A percentile compares a stretch with the other conserved stretches of the same genome.
phyloP scores from a whole-genome alignment of 2,329 filamentous ascomycete genomes.

The Teratosphaeriaceae sp. region DNA sequence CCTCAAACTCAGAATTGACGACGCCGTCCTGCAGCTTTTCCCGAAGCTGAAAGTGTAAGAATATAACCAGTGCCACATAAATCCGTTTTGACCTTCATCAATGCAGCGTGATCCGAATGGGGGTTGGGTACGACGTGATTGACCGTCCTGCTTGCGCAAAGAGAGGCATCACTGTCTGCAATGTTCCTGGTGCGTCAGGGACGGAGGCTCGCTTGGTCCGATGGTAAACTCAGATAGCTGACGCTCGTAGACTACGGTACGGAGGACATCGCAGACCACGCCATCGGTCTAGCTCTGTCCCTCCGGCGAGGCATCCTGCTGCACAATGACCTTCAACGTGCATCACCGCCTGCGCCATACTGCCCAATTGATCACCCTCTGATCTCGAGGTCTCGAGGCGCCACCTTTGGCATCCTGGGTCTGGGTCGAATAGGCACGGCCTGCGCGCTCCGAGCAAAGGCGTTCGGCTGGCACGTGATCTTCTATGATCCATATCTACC shows the following conservation, averaged over 20 bases:
- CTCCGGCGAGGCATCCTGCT: slow-evolving; percentile 25
- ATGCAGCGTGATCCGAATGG: slow-evolving; percentile 26
- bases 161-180: slow-evolving; percentile 22
- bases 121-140: slow-evolving; percentile 27
- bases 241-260: slow-evolving; percentile 24
- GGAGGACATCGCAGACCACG: slow-evolving; percentile 27
- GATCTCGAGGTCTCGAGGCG: slow-evolving; percentile 19
- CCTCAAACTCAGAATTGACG: slow-evolving; percentile 23
- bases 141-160: slow-evolving; percentile 23
- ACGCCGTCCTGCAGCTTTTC: slow-evolving; percentile 21
- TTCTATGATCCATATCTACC: slow-evolving; percentile 29
- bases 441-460: slow-evolving; percentile 25
- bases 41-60: slow-evolving; percentile 27
- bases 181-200: slow-evolving; percentile 18
- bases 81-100: not conserved
- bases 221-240: not conserved
- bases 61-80: not conserved
- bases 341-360: slow-evolving; percentile 25
- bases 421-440: slow-evolving; percentile 27
- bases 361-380: slow-evolving; percentile 23
- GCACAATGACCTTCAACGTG: slow-evolving; percentile 25
- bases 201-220: not conserved
- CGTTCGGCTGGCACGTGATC: slow-evolving; percentile 25
- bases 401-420: slow-evolving; percentile 25
- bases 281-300: slow-evolving; percentile 23